phyloP scores from a whole-genome alignment of 192 early-diverging fungal species.

The Allomyces javanicus region DNA sequence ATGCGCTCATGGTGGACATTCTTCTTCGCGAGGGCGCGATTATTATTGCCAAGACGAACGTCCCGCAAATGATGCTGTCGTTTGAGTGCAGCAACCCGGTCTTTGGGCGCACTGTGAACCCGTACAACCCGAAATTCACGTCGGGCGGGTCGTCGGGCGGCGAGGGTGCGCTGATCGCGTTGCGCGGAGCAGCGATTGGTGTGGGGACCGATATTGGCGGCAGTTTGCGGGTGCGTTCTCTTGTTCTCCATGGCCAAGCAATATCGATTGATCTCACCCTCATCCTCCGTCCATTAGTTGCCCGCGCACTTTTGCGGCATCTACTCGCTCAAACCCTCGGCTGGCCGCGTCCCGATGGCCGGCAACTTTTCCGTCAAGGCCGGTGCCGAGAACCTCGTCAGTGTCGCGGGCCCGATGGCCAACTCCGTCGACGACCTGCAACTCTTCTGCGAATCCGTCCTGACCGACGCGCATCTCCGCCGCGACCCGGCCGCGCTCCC shows the following conservation, averaged over 20 bases:
- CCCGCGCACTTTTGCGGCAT: conserved; percentile 2
- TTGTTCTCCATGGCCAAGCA: too few species aligned
- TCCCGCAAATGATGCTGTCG: not conserved
- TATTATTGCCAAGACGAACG: conserved; percentile 2
- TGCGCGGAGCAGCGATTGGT: not conserved
- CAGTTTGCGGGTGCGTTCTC: not conserved
- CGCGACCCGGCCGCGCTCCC: too few species aligned
- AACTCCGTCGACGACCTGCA: too few species aligned
- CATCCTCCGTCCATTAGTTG: not conserved
- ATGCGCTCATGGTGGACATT: not conserved
- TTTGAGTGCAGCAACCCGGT: conserved; percentile 4
- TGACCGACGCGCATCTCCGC: too few species aligned
- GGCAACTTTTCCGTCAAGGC: not conserved
- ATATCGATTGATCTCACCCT: too few species aligned
- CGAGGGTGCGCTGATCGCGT: conserved; percentile 4
- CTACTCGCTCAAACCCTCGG: conserved; percentile 1
- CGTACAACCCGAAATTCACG: conserved; percentile 1
- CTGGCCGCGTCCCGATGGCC: not conserved
- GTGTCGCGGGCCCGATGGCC: too few species aligned
- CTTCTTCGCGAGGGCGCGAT: not conserved
- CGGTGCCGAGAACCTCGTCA: not conserved
- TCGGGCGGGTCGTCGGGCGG: conserved; percentile 5
- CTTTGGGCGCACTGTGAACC: conserved; percentile 4
- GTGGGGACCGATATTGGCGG: conserved; percentile 6
- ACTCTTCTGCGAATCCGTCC: too few species aligned